A percentile compares a stretch with the other conserved stretches of the same genome.
These are phyloP conservation scores for Wallacemonas sp. DNA, from an alignment of 208 protist species.

Conservation along the genomic window DNA sequence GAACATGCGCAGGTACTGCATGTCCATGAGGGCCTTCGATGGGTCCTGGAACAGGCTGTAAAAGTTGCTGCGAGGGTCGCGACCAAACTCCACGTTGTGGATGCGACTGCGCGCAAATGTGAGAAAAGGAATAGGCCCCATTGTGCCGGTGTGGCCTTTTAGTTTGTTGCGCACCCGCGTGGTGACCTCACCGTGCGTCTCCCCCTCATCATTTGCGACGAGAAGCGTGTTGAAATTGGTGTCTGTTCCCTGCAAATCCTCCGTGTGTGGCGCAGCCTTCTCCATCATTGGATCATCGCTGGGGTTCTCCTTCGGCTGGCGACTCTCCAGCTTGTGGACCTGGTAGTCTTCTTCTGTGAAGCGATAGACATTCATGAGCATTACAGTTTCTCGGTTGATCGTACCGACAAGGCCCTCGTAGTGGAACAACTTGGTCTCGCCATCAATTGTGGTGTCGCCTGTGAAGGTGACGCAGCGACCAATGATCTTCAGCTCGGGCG, in stretches of 20 bases:
- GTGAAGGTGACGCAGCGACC: conserved; percentile 75
- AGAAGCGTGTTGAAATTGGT: conserved; percentile 8
- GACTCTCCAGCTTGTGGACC: conserved; percentile 25
- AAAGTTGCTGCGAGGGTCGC: conserved; percentile 50
- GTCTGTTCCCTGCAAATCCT: not conserved
- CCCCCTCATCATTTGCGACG: conserved; percentile 16
- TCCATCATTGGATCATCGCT: not conserved
- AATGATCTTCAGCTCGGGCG: conserved; percentile 81
- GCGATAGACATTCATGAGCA: conserved; percentile 68
- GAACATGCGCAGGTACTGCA: conserved; percentile 88
- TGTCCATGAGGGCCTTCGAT: conserved; percentile 52
- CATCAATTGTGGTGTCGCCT: conserved; percentile 53
- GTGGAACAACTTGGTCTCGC: conserved; percentile 38
- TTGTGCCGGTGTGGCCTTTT: conserved; percentile 23
- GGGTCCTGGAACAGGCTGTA: conserved; percentile 69
- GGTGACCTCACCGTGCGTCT: conserved; percentile 3
- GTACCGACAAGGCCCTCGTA: conserved; percentile 77
- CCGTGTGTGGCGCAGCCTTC: not conserved
- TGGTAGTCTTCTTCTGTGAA: conserved; percentile 75
- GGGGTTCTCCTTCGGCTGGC: not conserved
- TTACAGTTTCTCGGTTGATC: conserved; percentile 77
- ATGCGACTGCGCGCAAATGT: conserved; percentile 76
- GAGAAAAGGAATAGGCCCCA: conserved; percentile 73
- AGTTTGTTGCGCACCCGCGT: conserved; percentile 10
- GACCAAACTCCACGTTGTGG: conserved; percentile 70